Conservation (phyloP, 2,329 filamentous ascomycete genomes). For the Phialemoniopsis sp. region DNA sequence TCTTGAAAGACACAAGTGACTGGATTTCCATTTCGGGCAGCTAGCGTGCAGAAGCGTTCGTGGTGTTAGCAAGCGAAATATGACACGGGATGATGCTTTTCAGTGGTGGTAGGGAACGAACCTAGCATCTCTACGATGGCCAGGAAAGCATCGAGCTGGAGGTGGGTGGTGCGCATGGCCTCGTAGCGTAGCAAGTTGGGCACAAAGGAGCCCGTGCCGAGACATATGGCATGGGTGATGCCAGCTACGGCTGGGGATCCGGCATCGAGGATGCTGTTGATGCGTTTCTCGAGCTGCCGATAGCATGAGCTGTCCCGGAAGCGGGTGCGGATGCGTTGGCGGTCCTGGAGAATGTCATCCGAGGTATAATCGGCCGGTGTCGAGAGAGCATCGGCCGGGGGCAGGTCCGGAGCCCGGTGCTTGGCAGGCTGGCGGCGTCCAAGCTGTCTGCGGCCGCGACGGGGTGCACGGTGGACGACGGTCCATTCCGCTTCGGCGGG, state of each 20-base stretch:
- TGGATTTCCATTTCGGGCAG: constrained; percentile 12
- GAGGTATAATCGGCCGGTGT: constrained; percentile 13
- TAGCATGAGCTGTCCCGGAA: constrained; percentile 21
- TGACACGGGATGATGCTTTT: background rate
- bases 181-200: constrained; percentile 40
- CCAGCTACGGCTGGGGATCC: constrained; percentile 3
- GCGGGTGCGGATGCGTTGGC: constrained; percentile 9
- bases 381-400: background rate
- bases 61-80: background rate
- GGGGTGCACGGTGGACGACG: too few species aligned
- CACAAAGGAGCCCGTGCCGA: constrained; percentile 53
- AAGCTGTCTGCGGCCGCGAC: too few species aligned
- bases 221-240: constrained; percentile 41
- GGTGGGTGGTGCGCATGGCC: constrained; percentile 38
- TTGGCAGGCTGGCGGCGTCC: too few species aligned
- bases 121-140: constrained; percentile 39
- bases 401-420: too few species aligned
- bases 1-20: constrained; percentile 51
- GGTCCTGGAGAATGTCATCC: constrained; percentile 16
- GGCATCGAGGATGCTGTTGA: constrained; percentile 17
- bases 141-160: constrained; percentile 51
- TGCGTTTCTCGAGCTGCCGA: constrained; percentile 23
- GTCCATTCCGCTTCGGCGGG: too few species aligned
- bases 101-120: constrained; percentile 14
- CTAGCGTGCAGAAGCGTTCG: constrained; percentile 10